A percentile compares a stretch with the other conserved stretches of the same genome.
Evolutionary conservation across 108 stramenopile genomes (phyloP).

Genomic region (Aurantiochytrium sp.): DNA sequence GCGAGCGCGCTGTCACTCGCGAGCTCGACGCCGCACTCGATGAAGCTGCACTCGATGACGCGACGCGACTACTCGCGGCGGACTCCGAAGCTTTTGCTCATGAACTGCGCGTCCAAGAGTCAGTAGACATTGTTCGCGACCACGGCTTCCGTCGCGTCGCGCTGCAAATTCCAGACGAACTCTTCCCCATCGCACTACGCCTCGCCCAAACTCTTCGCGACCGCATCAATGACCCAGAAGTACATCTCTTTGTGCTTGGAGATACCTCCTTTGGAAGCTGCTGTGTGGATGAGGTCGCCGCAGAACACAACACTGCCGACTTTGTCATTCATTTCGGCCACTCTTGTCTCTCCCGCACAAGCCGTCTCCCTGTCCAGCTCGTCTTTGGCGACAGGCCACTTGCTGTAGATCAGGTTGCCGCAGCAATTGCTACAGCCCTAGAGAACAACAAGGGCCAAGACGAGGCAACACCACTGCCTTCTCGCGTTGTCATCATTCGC

Average conservation of each 20-base stretch:
- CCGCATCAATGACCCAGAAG: conserved; percentile 52
- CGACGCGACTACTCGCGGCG: neutral
- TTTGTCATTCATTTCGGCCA: conserved; percentile 83
- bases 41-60: neutral
- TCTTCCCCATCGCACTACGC: conserved; percentile 56
- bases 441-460: neutral
- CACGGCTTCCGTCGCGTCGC: conserved; percentile 58
- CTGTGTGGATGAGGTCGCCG: conserved; percentile 87
- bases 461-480: too few species aligned
- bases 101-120: neutral
- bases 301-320: conserved; percentile 79
- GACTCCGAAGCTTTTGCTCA: neutral
- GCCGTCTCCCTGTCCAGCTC: conserved; percentile 35
- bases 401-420: conserved; percentile 40
- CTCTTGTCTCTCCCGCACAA: conserved; percentile 61
- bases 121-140: neutral
- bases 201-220: conserved; percentile 49
- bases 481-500: neutral
- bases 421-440: neutral
- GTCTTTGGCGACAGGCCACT: conserved; percentile 50
- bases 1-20: neutral
- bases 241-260: conserved; percentile 78
- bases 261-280: conserved; percentile 85
- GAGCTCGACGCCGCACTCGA: neutral
- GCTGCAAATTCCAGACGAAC: conserved; percentile 77